These are phyloP conservation scores for Cryphonectria naterciae DNA, from an alignment of 2,329 filamentous ascomycete species.

Conservation along the genomic window DNA sequence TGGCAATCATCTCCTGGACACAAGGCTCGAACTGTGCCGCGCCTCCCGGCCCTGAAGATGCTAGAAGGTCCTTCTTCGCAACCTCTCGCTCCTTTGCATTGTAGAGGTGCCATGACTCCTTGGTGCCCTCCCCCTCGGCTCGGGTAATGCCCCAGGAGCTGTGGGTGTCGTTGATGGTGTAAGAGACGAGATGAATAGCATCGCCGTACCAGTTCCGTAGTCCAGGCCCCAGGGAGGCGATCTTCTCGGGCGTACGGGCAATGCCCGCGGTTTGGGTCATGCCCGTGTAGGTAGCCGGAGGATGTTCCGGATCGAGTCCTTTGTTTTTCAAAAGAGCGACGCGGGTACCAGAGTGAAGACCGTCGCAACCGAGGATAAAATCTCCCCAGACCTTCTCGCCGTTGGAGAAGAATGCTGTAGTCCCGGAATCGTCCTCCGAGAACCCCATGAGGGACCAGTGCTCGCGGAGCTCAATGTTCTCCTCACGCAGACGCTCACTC, in stretches of 20 bases:
- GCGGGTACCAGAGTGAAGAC: not conserved
- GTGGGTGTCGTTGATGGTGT: not conserved
- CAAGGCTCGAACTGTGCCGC: not conserved
- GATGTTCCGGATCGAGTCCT: not conserved
- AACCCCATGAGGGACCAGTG: not conserved
- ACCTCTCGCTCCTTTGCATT: too few relatives aligned
- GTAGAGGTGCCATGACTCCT: too few relatives aligned
- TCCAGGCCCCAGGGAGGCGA: not conserved
- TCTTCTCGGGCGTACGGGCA: not conserved
- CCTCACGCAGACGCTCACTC: not conserved
- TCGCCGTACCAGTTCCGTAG: constrained; percentile 5
- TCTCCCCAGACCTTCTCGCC: not conserved
- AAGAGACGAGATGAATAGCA: not conserved
- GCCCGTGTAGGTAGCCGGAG: not conserved
- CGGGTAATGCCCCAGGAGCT: not conserved
- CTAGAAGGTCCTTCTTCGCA: not conserved
- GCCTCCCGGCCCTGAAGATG: not conserved
- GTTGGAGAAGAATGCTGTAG: not conserved
- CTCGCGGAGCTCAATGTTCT: not conserved
- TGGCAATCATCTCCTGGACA: not conserved
- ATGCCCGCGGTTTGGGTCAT: not conserved
- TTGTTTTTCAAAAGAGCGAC: not conserved
- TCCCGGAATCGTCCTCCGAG: not conserved
- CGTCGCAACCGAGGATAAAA: not conserved
- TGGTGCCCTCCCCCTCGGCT: not conserved